Evolutionary conservation across 352 stramenopile genomes (phyloP).

Genomic region (Phytophthora pisi): DNA sequence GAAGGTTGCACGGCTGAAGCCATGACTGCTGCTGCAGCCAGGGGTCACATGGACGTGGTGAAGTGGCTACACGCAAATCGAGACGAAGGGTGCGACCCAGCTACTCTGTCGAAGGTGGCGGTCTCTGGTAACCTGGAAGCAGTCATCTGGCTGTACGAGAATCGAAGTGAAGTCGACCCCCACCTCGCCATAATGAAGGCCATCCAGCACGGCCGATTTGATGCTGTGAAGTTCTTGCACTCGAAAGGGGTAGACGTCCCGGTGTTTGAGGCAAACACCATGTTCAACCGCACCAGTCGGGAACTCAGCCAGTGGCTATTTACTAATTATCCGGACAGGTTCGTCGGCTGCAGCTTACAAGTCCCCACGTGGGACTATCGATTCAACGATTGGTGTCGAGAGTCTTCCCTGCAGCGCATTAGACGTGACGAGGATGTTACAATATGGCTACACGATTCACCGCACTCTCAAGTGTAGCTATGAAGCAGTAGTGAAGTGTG

Average conservation of each 20-base stretch:
- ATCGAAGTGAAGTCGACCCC: slow-evolving; percentile 15
- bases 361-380: slow-evolving; percentile 26
- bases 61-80: slow-evolving; percentile 30
- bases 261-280: not conserved
- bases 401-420: slow-evolving; percentile 10
- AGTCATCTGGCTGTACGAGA: slow-evolving; percentile 23
- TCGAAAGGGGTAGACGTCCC: slow-evolving; percentile 9
- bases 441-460: slow-evolving; percentile 14
- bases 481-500: too few species aligned
- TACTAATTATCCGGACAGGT: slow-evolving; percentile 8
- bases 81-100: slow-evolving; percentile 15
- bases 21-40: slow-evolving; percentile 17
- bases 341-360: slow-evolving; percentile 20
- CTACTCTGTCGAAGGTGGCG: slow-evolving; percentile 20
- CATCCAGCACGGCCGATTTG: slow-evolving; percentile 20
- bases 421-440: slow-evolving; percentile 16
- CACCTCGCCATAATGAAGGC: slow-evolving; percentile 17
- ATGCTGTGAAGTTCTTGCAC: slow-evolving; percentile 27
- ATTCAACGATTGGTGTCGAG: slow-evolving; percentile 34
- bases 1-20: slow-evolving; percentile 23
- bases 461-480: too few species aligned
- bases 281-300: slow-evolving; percentile 12
- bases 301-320: slow-evolving; percentile 25
- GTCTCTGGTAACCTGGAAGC: slow-evolving; percentile 12
- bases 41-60: slow-evolving; percentile 22